These are phyloP conservation scores for Apostasia ramifera DNA, from an alignment of 106 monocot species.

Conservation along the genomic window DNA sequence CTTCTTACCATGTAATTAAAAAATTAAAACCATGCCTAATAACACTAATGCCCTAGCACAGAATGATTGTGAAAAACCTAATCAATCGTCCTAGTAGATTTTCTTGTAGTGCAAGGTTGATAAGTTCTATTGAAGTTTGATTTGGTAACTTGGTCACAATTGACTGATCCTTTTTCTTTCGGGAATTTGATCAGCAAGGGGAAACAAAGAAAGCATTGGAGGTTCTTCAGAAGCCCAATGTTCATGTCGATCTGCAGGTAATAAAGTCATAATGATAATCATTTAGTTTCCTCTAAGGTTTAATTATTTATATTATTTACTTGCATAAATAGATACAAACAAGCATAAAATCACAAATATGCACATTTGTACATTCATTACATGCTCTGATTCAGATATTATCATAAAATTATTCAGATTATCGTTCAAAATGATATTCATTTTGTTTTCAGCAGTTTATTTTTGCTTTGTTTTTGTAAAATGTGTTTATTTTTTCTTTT, in stretches of 20 bases:
- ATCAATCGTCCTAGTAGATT: no score
- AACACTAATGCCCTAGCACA: no score
- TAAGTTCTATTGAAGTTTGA: neutral
- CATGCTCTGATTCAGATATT: neutral
- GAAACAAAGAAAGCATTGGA: constrained; percentile 92
- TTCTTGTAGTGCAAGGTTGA: no score
- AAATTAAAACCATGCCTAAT: no score
- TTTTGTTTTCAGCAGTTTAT: no score
- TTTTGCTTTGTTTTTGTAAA: no score
- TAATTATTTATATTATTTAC: neutral
- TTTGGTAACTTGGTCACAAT: neutral
- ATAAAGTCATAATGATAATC: neutral
- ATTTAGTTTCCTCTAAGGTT: neutral
- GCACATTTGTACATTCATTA: neutral
- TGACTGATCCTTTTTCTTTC: constrained; percentile 9
- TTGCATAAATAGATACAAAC: neutral
- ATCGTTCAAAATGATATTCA: no score
- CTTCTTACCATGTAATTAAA: no score
- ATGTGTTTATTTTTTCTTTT: constrained; percentile 14
- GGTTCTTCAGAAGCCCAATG: constrained; percentile 83
- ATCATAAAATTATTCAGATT: no score
- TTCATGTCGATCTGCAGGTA: constrained; percentile 90
- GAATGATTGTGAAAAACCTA: no score
- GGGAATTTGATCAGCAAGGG: constrained; percentile 59
- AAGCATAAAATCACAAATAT: neutral